Conservation (phyloP, 1,284 basidiomycete genomes). For the Pholiota adiposa region DNA sequence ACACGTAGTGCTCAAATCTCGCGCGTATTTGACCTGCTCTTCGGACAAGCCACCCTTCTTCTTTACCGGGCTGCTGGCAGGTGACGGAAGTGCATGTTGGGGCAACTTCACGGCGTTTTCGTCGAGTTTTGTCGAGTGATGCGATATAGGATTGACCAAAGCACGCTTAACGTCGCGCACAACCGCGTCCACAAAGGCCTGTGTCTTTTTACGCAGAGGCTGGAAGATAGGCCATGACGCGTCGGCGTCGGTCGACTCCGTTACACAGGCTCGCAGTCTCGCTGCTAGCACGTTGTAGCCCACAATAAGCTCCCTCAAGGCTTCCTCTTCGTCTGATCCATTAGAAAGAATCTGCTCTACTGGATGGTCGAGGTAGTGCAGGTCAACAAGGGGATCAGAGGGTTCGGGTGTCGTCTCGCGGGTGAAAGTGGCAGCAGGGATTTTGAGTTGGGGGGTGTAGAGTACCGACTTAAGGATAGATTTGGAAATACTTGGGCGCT, state of each 20-base stretch:
- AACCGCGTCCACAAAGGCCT: conserved; percentile 54
- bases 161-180: conserved; percentile 67
- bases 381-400: conserved; percentile 61
- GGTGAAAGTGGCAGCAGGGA: conserved; percentile 45
- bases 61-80: conserved; percentile 51
- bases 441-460: conserved; percentile 32
- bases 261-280: conserved; percentile 57
- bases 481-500: conserved; percentile 42
- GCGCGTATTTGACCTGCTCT: conserved; percentile 74
- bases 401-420: conserved; percentile 77
- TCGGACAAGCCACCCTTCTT: conserved; percentile 72
- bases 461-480: conserved; percentile 67
- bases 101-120: conserved; percentile 32
- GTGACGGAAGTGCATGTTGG: conserved; percentile 45
- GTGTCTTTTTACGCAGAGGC: conserved; percentile 58
- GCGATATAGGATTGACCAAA: conserved; percentile 53
- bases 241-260: conserved; percentile 53
- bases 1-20: conserved; percentile 72
- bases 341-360: conserved; percentile 60
- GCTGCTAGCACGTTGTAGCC: conserved; percentile 72
- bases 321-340: conserved; percentile 34
- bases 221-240: conserved; percentile 72
- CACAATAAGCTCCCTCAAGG: conserved; percentile 57
- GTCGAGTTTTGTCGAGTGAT: conserved; percentile 29
- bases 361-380: conserved; percentile 64